A percentile compares a stretch with the other conserved stretches of the same genome.
These are phyloP conservation scores for Leptodermis oblonga DNA, from an alignment of 257 asterid genomes.

Conservation along the genomic window DNA sequence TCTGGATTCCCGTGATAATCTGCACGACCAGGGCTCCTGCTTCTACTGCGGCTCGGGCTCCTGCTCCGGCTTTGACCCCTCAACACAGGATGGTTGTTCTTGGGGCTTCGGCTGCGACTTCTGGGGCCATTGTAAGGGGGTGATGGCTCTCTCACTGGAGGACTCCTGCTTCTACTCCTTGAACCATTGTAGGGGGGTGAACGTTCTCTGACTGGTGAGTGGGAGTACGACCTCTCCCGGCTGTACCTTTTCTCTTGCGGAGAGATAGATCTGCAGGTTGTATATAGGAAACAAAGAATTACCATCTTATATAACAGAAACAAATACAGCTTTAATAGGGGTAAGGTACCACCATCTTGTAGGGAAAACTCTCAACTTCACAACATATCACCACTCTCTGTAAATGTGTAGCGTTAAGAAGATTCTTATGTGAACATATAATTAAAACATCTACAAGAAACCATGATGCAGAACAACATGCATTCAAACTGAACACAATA, in stretches of 20 bases:
- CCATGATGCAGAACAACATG: too few relatives aligned
- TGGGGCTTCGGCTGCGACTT: constrained; percentile 24
- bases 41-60: constrained; percentile 26
- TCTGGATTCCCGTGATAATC: constrained; percentile 21
- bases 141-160: constrained; percentile 38
- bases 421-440: background rate
- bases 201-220: constrained; percentile 40
- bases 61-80: constrained; percentile 15
- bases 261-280: constrained; percentile 56
- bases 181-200: constrained; percentile 48
- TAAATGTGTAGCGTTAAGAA: background rate
- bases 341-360: too few relatives aligned
- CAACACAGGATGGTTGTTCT: background rate
- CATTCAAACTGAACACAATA: too few relatives aligned
- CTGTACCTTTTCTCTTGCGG: constrained; percentile 63
- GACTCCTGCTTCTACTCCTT: constrained; percentile 54
- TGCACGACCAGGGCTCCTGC: constrained; percentile 28
- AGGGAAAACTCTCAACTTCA: background rate
- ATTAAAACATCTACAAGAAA: background rate
- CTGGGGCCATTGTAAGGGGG: constrained; percentile 22
- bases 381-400: background rate
- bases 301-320: background rate
- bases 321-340: background rate
- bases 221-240: constrained; percentile 25
- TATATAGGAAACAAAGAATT: background rate